phyloP scores from a whole-genome alignment of 306 rosid species.

The Cotoneaster glaucophyllus region DNA sequence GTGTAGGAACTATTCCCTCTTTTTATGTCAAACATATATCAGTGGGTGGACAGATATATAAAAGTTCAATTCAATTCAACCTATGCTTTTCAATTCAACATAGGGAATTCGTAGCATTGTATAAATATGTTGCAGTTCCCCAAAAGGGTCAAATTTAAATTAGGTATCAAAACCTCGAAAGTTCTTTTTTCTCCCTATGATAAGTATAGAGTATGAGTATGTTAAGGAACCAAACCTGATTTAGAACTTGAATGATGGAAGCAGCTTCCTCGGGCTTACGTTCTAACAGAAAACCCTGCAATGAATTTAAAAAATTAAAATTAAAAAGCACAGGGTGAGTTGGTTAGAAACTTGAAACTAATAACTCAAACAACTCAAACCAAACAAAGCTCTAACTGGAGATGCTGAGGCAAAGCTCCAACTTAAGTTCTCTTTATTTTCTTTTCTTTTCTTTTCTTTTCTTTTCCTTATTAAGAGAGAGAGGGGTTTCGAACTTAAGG shows the following conservation, averaged over 20 bases:
- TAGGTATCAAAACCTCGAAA: background rate
- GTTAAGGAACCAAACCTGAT: constrained; percentile 46
- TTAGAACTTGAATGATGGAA: constrained; percentile 48
- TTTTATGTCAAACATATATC: background rate
- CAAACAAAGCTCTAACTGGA: background rate
- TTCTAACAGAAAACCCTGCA: constrained; percentile 72
- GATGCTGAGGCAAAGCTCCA: background rate
- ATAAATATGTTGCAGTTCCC: background rate
- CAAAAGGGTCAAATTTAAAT: background rate
- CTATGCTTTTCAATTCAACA: no score
- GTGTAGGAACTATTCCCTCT: background rate
- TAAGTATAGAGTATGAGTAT: background rate
- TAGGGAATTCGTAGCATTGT: background rate
- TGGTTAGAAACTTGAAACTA: constrained; percentile 12
- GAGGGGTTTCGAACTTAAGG: background rate
- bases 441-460: background rate
- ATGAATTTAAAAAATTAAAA: background rate
- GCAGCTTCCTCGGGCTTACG: constrained; percentile 68
- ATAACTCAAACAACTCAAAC: background rate
- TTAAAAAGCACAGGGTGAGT: background rate
- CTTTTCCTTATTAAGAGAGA: background rate
- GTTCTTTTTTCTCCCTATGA: background rate
- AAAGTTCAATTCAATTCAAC: background rate
- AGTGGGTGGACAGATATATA: background rate
- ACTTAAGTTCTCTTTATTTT: background rate